Evolutionary conservation across 176 grass and related monocot genomes (phyloP).

Genomic region (Panicum miliaceum): DNA sequence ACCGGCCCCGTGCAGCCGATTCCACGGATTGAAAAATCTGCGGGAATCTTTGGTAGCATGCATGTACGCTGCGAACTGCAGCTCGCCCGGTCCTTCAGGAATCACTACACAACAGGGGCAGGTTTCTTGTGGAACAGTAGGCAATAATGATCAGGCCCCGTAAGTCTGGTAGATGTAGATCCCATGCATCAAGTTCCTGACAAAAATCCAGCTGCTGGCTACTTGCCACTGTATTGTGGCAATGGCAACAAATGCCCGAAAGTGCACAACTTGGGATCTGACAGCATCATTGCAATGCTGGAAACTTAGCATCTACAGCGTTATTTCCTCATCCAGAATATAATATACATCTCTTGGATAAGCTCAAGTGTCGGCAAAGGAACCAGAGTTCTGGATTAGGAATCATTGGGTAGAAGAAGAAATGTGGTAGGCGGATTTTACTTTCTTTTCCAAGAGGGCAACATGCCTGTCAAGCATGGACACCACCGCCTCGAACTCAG

Average conservation of each 20-base stretch:
- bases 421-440: slow-evolving; percentile 58
- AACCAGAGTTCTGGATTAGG: neutral
- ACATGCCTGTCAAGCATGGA: slow-evolving; percentile 90
- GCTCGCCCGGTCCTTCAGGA: neutral
- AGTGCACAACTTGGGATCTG: slow-evolving; percentile 12
- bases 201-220: neutral
- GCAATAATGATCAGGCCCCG: neutral
- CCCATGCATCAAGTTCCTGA: neutral
- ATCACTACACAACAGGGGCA: neutral
- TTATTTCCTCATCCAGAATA: neutral
- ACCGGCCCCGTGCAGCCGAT: slow-evolving; percentile 21
- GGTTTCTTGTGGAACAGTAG: neutral
- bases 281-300: neutral
- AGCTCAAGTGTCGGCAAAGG: neutral
- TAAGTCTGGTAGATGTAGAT: neutral
- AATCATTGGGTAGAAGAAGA: slow-evolving; percentile 43
- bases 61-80: slow-evolving; percentile 21
- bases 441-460: slow-evolving; percentile 84
- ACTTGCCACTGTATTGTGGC: neutral
- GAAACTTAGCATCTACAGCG: neutral
- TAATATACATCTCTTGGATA: neutral
- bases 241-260: slow-evolving; percentile 1
- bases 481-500: slow-evolving; percentile 88
- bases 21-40: slow-evolving; percentile 22
- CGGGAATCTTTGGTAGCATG: slow-evolving; percentile 38